Evolutionary conservation across 2,329 filamentous ascomycete genomes (phyloP).

Genomic region (Penicillium freii): DNA sequence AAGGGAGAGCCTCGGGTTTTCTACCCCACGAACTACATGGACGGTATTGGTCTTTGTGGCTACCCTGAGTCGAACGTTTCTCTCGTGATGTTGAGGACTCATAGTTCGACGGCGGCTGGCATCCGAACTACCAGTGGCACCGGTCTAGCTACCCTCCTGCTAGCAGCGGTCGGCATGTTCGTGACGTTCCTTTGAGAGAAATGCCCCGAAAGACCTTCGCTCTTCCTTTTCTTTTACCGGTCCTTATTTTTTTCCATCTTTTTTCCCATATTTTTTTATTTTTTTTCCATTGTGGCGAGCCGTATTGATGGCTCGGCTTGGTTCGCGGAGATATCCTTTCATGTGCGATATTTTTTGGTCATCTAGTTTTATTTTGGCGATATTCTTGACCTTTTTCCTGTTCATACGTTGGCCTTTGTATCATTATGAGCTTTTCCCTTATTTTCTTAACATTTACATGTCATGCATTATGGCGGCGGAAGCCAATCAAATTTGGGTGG

Average conservation of each 20-base stretch:
- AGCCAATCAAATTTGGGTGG: neutral
- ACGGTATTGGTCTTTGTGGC: conserved; percentile 35
- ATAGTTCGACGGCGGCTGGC: neutral
- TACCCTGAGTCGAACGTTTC: conserved; percentile 13
- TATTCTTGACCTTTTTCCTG: neutral
- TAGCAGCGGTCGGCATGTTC: neutral
- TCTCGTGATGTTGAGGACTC: conserved; percentile 5
- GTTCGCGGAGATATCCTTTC: conserved; percentile 10
- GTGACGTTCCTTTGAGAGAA: neutral
- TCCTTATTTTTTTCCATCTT: neutral
- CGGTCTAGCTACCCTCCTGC: neutral
- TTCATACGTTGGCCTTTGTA: neutral
- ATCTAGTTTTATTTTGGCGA: conserved; percentile 6
- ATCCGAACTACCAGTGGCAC: neutral
- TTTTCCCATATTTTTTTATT: neutral
- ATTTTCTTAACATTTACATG: neutral
- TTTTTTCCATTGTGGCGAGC: neutral
- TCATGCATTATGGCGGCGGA: neutral
- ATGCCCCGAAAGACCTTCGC: neutral
- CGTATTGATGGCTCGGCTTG: neutral
- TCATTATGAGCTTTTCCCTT: neutral
- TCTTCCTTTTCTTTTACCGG: too few species aligned
- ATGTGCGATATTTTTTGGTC: neutral
- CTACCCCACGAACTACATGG: conserved; percentile 28
- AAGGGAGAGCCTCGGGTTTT: conserved; percentile 34